phyloP scores from a whole-genome alignment of 305 asterid genomes.

The Solanum hybrid region DNA sequence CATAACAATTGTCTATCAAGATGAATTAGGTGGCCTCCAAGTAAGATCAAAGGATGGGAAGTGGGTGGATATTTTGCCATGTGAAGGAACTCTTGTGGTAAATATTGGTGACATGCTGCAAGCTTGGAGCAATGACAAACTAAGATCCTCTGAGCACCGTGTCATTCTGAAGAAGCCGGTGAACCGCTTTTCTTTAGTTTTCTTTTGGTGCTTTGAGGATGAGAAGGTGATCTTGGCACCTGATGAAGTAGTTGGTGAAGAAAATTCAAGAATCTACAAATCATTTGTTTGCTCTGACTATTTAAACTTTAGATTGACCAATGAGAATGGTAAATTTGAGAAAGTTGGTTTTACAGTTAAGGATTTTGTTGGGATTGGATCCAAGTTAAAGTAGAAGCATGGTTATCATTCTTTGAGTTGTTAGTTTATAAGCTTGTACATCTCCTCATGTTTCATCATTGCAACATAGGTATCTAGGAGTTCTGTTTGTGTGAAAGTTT shows the following conservation, averaged over 20 bases:
- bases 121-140: slow-evolving; percentile 67
- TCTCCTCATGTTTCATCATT: slow-evolving; percentile 8
- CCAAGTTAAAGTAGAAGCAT: not conserved
- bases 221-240: slow-evolving; percentile 51
- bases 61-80: slow-evolving; percentile 56
- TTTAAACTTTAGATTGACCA: slow-evolving; percentile 44
- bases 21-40: slow-evolving; percentile 66
- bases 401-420: not conserved
- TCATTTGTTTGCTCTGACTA: slow-evolving; percentile 54
- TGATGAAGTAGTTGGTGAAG: slow-evolving; percentile 40
- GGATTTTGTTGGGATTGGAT: slow-evolving; percentile 42
- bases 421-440: not conserved
- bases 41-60: slow-evolving; percentile 49
- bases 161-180: slow-evolving; percentile 35
- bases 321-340: slow-evolving; percentile 59
- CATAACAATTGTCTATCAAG: slow-evolving; percentile 54
- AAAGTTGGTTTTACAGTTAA: slow-evolving; percentile 64
- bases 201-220: slow-evolving; percentile 76
- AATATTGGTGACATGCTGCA: slow-evolving; percentile 68
- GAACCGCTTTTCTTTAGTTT: slow-evolving; percentile 52
- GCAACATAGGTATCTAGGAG: not conserved
- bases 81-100: slow-evolving; percentile 56
- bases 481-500: not conserved
- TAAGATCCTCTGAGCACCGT: slow-evolving; percentile 64
- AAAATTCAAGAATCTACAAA: slow-evolving; percentile 26